phyloP scores from a whole-genome alignment of 139 green algal species.

The Astrephomene gubernaculifera region DNA sequence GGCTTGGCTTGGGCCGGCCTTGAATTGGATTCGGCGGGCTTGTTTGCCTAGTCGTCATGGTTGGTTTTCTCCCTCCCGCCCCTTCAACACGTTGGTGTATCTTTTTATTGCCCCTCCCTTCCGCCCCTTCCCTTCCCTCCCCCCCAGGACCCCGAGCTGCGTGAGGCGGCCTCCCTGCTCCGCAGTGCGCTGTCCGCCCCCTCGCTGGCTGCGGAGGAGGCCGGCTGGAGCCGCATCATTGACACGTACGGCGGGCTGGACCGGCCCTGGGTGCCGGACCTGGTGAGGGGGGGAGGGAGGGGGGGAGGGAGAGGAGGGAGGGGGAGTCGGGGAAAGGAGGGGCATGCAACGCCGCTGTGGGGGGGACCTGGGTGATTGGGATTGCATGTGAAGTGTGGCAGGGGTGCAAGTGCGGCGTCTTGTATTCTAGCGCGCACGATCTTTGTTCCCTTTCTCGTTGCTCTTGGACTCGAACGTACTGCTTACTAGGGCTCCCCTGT shows the following conservation, averaged over 20 bases:
- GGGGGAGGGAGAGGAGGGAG: neutral
- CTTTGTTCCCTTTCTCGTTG: too few species aligned
- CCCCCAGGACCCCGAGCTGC: constrained; percentile 72
- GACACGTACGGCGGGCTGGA: constrained; percentile 67
- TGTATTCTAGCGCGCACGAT: too few species aligned
- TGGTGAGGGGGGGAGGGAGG: constrained; percentile 54
- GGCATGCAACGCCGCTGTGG: too few species aligned
- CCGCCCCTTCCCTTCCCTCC: neutral
- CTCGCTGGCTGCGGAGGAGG: constrained; percentile 78
- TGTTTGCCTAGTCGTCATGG: neutral
- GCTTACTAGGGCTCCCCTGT: too few species aligned
- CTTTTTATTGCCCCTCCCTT: neutral
- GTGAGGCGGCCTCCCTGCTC: constrained; percentile 74
- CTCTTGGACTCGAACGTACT: too few species aligned
- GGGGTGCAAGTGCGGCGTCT: too few species aligned
- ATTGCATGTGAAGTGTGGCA: too few species aligned
- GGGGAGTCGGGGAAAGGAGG: neutral
- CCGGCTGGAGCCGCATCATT: constrained; percentile 73
- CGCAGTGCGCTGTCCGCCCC: constrained; percentile 81
- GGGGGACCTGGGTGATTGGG: too few species aligned
- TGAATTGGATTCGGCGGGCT: too few species aligned
- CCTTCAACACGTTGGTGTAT: neutral
- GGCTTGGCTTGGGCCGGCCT: too few species aligned
- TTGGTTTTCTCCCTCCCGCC: neutral
- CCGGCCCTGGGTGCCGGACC: constrained; percentile 80